A percentile compares a stretch with the other conserved stretches of the same genome.
These are phyloP conservation scores for Globisporangium polare DNA, from an alignment of 352 stramenopile species.

Conservation along the genomic window DNA sequence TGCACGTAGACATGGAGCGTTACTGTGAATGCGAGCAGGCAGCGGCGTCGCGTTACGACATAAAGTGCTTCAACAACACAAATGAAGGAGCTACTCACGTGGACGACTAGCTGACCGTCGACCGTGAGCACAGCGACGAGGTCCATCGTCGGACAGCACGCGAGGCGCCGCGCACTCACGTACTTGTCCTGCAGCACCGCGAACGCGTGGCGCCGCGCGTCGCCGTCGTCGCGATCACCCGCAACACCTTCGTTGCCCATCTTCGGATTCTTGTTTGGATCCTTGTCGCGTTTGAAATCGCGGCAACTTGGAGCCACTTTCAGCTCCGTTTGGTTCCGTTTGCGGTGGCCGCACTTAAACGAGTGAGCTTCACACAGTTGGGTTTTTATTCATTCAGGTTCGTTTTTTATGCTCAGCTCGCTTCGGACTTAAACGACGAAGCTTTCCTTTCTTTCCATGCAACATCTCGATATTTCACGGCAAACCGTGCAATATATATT, in stretches of 20 bases:
- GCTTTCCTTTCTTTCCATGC: too few species aligned
- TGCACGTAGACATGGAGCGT: background rate
- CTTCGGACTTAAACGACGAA: too few species aligned
- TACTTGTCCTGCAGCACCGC: conserved; percentile 73
- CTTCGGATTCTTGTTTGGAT: too few species aligned
- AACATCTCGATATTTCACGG: too few species aligned
- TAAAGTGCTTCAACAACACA: background rate
- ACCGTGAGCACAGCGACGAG: conserved; percentile 64
- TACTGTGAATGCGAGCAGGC: background rate
- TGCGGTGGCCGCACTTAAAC: too few species aligned
- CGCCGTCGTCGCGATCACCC: background rate
- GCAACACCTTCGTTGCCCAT: conserved; percentile 6
- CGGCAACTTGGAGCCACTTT: too few species aligned
- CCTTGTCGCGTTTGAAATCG: too few species aligned
- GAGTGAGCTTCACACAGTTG: too few species aligned
- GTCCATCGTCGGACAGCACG: conserved; percentile 77
- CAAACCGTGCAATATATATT: too few species aligned
- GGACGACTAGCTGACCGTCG: conserved; percentile 66
- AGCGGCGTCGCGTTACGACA: background rate
- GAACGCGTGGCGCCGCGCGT: conserved; percentile 26
- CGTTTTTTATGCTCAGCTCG: too few species aligned
- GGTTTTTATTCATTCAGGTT: too few species aligned
- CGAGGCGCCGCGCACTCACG: conserved; percentile 39
- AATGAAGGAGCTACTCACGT: conserved; percentile 34
- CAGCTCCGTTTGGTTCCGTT: too few species aligned